phyloP scores from a whole-genome alignment of 306 rosid genomes.

The Inga leiocalycina region DNA sequence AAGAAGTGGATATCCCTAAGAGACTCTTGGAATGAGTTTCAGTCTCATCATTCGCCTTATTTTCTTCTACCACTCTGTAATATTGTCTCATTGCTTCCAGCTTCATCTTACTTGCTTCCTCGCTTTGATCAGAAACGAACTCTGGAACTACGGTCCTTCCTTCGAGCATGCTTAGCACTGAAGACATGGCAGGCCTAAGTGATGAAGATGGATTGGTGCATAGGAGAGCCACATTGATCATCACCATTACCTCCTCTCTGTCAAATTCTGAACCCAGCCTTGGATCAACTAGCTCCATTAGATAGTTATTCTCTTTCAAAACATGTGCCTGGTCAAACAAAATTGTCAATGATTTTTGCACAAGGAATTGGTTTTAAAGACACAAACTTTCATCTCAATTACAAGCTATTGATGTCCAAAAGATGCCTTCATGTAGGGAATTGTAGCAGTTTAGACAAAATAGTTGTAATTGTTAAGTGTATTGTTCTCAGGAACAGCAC shows the following conservation, averaged over 20 bases:
- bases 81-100: conserved; percentile 33
- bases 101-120: conserved; percentile 27
- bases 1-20: neutral
- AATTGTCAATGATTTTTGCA: neutral
- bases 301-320: conserved; percentile 36
- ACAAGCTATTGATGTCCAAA: neutral
- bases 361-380: neutral
- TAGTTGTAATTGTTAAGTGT: neutral
- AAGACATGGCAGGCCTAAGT: conserved; percentile 45
- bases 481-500: neutral
- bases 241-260: conserved; percentile 26
- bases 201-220: conserved; percentile 34
- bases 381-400: neutral
- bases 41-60: neutral
- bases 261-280: conserved; percentile 36
- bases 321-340: conserved; percentile 29
- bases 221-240: conserved; percentile 44
- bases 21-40: conserved; percentile 12
- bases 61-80: conserved; percentile 26
- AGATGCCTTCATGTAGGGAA: conserved; percentile 9
- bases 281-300: conserved; percentile 40
- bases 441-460: neutral
- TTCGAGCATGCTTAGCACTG: conserved; percentile 51
- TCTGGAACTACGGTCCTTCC: conserved; percentile 36
- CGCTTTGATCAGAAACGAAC: conserved; percentile 14